Evolutionary conservation across 176 grass and related monocot species (phyloP).

Genomic region (Oryza meyeriana): DNA sequence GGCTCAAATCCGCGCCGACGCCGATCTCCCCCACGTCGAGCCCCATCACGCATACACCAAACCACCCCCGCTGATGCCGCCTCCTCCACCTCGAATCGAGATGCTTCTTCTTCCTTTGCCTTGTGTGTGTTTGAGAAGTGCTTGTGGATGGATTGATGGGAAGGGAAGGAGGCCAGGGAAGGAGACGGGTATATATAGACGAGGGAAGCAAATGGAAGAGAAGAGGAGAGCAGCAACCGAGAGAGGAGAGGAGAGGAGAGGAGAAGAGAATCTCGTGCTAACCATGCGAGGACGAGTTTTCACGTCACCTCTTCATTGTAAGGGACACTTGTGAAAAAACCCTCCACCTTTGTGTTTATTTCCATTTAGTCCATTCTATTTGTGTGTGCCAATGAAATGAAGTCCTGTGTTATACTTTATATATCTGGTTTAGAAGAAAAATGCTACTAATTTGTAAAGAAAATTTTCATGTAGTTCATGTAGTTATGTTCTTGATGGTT

Average conservation of each 20-base stretch:
- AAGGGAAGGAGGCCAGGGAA: not conserved
- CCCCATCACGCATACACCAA: constrained; percentile 30
- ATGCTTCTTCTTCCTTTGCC: not conserved
- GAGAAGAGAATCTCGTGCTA: constrained; percentile 23
- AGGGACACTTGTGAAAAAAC: not conserved
- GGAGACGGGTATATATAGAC: constrained; percentile 28
- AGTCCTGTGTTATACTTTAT: not conserved
- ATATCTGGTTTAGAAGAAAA: too few species aligned
- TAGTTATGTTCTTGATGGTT: not conserved
- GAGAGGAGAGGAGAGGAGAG: not conserved
- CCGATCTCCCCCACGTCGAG: constrained; percentile 51
- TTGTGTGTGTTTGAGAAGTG: not conserved
- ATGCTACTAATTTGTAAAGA: not conserved
- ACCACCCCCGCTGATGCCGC: not conserved
- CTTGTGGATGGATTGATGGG: not conserved
- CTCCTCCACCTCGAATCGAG: not conserved
- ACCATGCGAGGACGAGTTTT: constrained; percentile 25
- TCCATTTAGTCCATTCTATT: too few species aligned
- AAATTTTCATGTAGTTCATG: too few species aligned
- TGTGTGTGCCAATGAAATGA: not conserved
- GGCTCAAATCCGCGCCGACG: constrained; percentile 48
- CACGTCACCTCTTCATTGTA: constrained; percentile 7
- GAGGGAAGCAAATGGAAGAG: not conserved
- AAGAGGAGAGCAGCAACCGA: too few species aligned
- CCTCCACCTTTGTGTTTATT: not conserved